A percentile compares a stretch with the other conserved stretches of the same genome.
Evolutionary conservation across 495 filamentous ascomycete genomes (phyloP).

Genomic region (Polyplosphaeria fusca): DNA sequence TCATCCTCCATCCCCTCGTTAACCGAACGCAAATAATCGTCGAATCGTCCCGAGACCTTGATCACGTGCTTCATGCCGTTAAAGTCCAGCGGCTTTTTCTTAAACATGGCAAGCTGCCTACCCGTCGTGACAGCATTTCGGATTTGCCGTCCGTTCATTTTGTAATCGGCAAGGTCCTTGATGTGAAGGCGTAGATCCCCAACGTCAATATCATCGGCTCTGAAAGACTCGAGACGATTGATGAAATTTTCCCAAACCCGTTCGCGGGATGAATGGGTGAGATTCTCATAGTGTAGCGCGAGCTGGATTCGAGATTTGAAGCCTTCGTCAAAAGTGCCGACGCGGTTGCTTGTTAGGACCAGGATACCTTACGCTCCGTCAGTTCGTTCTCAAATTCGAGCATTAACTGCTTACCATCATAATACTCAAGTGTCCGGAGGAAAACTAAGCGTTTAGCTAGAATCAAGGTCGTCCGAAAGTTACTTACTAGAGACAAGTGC

Average conservation of each 20-base stretch:
- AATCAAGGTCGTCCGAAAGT: background rate
- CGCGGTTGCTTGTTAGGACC: constrained; percentile 57
- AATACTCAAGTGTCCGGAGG: constrained; percentile 56
- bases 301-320: constrained; percentile 44
- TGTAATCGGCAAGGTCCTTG: constrained; percentile 40
- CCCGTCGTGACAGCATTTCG: constrained; percentile 60
- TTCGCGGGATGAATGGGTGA: constrained; percentile 38
- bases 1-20: background rate
- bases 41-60: background rate
- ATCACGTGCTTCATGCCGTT: background rate
- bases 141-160: constrained; percentile 62
- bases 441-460: constrained; percentile 42
- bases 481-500: constrained; percentile 43
- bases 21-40: background rate
- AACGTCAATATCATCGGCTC: constrained; percentile 12
- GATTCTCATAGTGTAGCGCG: constrained; percentile 36
- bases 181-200: constrained; percentile 40
- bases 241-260: constrained; percentile 42
- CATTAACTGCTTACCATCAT: constrained; percentile 35
- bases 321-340: constrained; percentile 45
- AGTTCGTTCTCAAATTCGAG: constrained; percentile 27
- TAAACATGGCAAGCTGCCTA: constrained; percentile 4
- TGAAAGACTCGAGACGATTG: constrained; percentile 24
- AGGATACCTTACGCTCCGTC: constrained; percentile 47
- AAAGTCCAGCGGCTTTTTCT: background rate